These are phyloP conservation scores for Brassica carinata DNA, from an alignment of 345 rosid genomes.

Conservation along the genomic window DNA sequence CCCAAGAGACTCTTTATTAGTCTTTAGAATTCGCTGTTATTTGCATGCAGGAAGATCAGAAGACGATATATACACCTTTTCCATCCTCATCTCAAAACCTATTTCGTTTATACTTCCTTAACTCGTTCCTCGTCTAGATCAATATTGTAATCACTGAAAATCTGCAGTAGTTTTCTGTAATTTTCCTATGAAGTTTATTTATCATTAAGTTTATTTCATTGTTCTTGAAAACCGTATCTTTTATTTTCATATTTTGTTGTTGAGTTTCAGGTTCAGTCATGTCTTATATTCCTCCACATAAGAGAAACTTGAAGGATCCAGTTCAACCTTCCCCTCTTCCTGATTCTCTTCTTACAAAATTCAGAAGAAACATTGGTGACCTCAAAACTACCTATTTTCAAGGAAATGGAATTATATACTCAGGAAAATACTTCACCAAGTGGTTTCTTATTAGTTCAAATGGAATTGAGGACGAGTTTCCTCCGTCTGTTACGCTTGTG, in stretches of 20 bases:
- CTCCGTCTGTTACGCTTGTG: constrained; percentile 42
- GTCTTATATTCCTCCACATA: constrained; percentile 74
- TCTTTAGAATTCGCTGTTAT: not conserved
- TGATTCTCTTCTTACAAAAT: constrained; percentile 36
- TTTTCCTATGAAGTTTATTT: not conserved
- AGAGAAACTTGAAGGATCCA: constrained; percentile 47
- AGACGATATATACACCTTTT: not conserved
- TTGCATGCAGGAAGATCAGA: not conserved
- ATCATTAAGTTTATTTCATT: not conserved
- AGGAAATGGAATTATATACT: constrained; percentile 27
- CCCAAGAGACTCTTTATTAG: not conserved
- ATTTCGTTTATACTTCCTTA: not conserved
- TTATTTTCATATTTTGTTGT: not conserved
- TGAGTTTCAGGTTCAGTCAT: constrained; percentile 32
- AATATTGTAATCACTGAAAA: not conserved
- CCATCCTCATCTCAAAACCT: not conserved
- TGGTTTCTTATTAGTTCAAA: constrained; percentile 60
- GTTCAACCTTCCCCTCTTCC: constrained; percentile 41
- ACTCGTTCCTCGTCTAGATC: not conserved
- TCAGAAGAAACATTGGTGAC: constrained; percentile 37
- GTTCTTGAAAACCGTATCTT: not conserved
- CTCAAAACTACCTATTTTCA: constrained; percentile 5
- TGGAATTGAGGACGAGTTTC: constrained; percentile 38
- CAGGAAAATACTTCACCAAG: constrained; percentile 34
- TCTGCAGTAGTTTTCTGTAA: not conserved